Evolutionary conservation across 1,284 basidiomycete species (phyloP).

Genomic region (Rhodotorula sp.): DNA sequence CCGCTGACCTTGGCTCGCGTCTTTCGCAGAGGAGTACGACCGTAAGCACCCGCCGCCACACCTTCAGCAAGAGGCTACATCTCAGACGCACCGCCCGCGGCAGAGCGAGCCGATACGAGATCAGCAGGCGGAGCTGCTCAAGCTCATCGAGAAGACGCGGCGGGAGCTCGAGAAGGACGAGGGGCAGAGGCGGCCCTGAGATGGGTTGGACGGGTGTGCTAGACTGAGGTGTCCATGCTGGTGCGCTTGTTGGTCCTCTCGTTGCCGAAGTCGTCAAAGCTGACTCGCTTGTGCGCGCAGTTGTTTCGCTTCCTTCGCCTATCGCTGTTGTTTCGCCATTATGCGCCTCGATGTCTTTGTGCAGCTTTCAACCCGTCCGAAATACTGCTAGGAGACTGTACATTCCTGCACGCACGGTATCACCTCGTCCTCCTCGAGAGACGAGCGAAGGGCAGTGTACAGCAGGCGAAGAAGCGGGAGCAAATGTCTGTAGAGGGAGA

Average conservation of each 20-base stretch:
- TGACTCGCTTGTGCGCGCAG: not conserved
- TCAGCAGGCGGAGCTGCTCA: conserved; percentile 21
- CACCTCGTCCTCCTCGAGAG: no score
- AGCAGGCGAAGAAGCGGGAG: not conserved
- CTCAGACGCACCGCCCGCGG: conserved; percentile 18
- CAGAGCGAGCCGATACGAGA: conserved; percentile 15
- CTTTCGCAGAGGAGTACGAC: conserved; percentile 18
- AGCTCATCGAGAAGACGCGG: conserved; percentile 24
- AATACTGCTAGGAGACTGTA: not conserved
- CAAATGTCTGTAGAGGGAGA: not conserved
- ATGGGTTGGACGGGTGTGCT: not conserved
- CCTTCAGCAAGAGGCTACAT: conserved; percentile 4
- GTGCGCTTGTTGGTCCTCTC: no score
- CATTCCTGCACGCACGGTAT: no score
- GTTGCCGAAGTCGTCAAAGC: not conserved
- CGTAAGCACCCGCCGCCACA: conserved; percentile 13
- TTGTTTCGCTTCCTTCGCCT: conserved; percentile 2
- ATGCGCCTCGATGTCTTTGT: not conserved
- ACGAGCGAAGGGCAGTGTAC: no score
- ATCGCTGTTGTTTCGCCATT: not conserved
- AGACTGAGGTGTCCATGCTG: not conserved
- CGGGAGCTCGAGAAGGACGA: conserved; percentile 11
- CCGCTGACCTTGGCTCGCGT: not conserved
- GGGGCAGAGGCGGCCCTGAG: not conserved
- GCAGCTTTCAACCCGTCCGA: not conserved